Evolutionary conservation across 768 basidiomycete species (phyloP), one percentile per base, ranked within the genome.

Genomic region (Suillus clintonianus): DNA sequence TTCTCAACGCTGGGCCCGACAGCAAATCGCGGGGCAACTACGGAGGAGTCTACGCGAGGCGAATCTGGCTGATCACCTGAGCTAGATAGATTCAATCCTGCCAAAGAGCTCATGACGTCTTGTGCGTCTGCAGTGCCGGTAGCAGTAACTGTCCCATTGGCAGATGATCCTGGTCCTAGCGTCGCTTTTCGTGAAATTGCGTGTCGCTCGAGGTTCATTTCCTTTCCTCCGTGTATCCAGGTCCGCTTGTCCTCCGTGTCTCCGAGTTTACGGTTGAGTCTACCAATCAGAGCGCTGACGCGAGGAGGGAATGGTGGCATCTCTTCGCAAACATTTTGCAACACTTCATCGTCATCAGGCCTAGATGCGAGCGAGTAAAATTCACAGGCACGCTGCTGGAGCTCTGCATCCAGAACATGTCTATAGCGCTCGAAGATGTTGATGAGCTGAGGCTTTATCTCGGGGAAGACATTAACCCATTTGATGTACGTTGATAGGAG

Each of bases 381-480:
- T 78, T 99, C 97, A 86, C 97, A 99, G 48, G 97, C 97, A 60
- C 97, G 90, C 75, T 99, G 97, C 75, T 99, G 97, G 3, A 99
- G 83, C 71, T 99, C 97, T 19, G 95, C 89, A 76, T 99, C 97
- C 15, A 99, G 87, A 51, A 98, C 94, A 71, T 97, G 94, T n/a
- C 95, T 89, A 73, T 97, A 99, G 17, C 95, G 93, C 70, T 98
- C 95, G 69, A 99, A 97, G 69, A 99, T 94, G 75, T 90, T 92
- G 74, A 98, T 70, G 34, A 99, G 86, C 68, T 98, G 95, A 8
- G 89, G 85, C 70, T 96, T 97, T 79, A 99, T 97, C 76, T 99
- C 97, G 22, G 97, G 97, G 77, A 99, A 99, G 62, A 99, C 93
- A 74, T 99, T 99, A 67, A 97, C 95, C 97, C 97, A 99, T 85